Base-by-base conservation (phyloP, 495 filamentous ascomycete species). In the Talaromyces wortmannii region DNA sequence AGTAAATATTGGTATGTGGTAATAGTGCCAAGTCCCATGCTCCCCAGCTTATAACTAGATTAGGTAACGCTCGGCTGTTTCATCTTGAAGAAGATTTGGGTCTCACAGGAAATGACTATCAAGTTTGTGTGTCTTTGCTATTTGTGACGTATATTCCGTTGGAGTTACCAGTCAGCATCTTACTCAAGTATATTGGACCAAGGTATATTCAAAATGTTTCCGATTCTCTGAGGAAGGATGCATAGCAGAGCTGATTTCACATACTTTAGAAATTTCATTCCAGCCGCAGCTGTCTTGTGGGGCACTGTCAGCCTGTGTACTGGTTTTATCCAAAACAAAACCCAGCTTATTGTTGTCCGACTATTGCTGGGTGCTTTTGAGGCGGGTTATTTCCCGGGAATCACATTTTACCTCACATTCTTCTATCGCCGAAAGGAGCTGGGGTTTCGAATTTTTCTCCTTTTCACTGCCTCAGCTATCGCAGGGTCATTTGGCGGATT, bases 401-500 rank as follows among this genome's bases (percentile, higher is more conserved):
- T 72, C 0, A 72, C 69, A 4, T 90, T 88, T 60, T 89, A 88
- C 58, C 77, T 83, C 16, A 72, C 73, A 0, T 52, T 73, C 0
- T 78, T 72, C 63, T 83, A 78, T 63, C 69, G 67, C 0, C 78
- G 87, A 11, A 79, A 79, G 4, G 85, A 89, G 57, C 77, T 90
- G 36, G 86, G 85, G 6, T 72, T 86, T 4, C 83, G 87, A 40
- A 13, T 40, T 40, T 8, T 13, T 40, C 13, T 40, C 36, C 75
- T 91, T 3, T 91, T 91, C 64, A 85, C 87, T 50, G 85, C 79
- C 45, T 80, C 88, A 3, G 88, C 89, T 0, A 72, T 90, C 10
- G 83, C 88, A 2, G 89, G 89, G 5, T 87, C 86, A 15, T 83
- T 83, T 55, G 89, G 89, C 11, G 89, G 89, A 0, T 72, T 91